Conservation (phyloP, 805 yeast genomes). For the Kodamaea kakaduensis region DNA sequence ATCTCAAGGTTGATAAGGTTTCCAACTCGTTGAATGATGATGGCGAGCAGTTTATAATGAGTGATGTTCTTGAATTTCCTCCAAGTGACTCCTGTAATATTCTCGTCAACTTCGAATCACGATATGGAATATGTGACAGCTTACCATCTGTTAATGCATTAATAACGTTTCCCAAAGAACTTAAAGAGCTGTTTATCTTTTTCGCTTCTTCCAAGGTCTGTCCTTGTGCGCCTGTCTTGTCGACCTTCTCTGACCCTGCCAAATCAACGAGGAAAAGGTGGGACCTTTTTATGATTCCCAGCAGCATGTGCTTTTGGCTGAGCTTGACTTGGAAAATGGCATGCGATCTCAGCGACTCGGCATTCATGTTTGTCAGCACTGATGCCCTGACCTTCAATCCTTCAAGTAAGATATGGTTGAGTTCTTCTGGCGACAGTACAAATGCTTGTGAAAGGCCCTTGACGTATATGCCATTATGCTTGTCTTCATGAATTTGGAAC, state of each 20-base stretch:
- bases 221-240: constrained; percentile 74
- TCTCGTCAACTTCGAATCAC: constrained; percentile 76
- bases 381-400: constrained; percentile 57
- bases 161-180: constrained; percentile 77
- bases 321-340: constrained; percentile 69
- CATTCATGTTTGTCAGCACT: constrained; percentile 65
- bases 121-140: constrained; percentile 63
- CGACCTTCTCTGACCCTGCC: constrained; percentile 83
- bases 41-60: constrained; percentile 73
- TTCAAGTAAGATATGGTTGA: constrained; percentile 51
- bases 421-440: constrained; percentile 56
- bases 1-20: constrained; percentile 67
- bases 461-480: constrained; percentile 61
- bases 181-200: constrained; percentile 73
- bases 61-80: constrained; percentile 74
- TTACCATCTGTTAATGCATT: constrained; percentile 70
- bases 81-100: constrained; percentile 77
- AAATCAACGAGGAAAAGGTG: constrained; percentile 74
- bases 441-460: constrained; percentile 62
- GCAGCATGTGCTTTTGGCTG: constrained; percentile 51
- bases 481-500: constrained; percentile 60
- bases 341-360: constrained; percentile 75
- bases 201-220: constrained; percentile 77
- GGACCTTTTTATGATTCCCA: constrained; percentile 59
- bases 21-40: constrained; percentile 52